A percentile compares a stretch with the other conserved stretches of the same genome.
Evolutionary conservation across 1,284 basidiomycete genomes (phyloP).

Genomic region (Limonomyces culmigenus): DNA sequence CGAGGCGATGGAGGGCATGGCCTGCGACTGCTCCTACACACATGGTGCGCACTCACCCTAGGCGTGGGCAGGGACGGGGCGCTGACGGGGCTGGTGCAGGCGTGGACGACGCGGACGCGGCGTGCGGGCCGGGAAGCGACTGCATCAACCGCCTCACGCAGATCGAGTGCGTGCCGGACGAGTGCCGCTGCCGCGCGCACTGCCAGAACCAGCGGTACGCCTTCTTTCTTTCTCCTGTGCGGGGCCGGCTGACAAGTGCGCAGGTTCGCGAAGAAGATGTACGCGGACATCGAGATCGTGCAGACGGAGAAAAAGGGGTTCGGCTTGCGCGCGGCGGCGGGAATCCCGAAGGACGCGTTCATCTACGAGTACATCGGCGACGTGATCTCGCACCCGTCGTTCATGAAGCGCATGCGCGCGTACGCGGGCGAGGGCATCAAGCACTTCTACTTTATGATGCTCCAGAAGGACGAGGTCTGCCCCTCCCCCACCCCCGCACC

Average conservation of each 20-base stretch:
- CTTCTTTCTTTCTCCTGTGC: not conserved
- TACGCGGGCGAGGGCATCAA: slow-evolving; percentile 88
- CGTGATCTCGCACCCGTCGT: slow-evolving; percentile 77
- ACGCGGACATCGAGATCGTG: slow-evolving; percentile 82
- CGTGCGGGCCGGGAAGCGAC: slow-evolving; percentile 81
- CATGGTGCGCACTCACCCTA: slow-evolving; percentile 43
- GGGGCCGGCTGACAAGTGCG: not conserved
- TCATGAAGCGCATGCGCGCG: slow-evolving; percentile 86
- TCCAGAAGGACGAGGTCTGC: slow-evolving; percentile 89
- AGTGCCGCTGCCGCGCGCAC: slow-evolving; percentile 70
- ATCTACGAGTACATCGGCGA: slow-evolving; percentile 99
- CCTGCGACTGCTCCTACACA: slow-evolving; percentile 79
- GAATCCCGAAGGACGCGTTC: slow-evolving; percentile 72
- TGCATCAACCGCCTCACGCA: slow-evolving; percentile 98
- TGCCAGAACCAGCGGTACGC: slow-evolving; percentile 90
- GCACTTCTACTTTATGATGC: slow-evolving; percentile 99
- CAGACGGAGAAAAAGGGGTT: slow-evolving; percentile 93
- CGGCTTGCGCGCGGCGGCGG: slow-evolving; percentile 65
- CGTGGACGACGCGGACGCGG: slow-evolving; percentile 38
- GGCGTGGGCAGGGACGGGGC: slow-evolving; percentile 4
- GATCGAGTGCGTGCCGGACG: slow-evolving; percentile 82
- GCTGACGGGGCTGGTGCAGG: slow-evolving; percentile 19
- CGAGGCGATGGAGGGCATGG: slow-evolving; percentile 83
- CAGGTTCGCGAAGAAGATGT: slow-evolving; percentile 79
- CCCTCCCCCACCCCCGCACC: not conserved